Evolutionary conservation across 2,329 filamentous ascomycete genomes (phyloP).

Genomic region (Ramularia endophylla): DNA sequence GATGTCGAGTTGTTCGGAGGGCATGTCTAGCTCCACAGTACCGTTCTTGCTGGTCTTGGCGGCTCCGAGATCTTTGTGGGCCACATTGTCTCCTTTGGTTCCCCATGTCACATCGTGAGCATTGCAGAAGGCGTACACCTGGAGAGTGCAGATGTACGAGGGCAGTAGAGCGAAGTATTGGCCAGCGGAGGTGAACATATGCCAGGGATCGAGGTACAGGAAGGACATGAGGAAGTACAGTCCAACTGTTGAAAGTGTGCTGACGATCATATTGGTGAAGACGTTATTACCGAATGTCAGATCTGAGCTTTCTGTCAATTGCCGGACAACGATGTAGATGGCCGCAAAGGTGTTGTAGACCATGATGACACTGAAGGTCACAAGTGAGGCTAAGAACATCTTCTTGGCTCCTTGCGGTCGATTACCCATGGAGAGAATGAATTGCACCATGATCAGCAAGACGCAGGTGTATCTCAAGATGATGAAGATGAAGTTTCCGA

Average conservation of each 20-base stretch:
- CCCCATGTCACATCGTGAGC: slow-evolving; percentile 99
- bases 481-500: slow-evolving; percentile 79
- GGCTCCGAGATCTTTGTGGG: slow-evolving; percentile 84
- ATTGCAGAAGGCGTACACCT: slow-evolving; percentile 99
- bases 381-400: slow-evolving; percentile 81
- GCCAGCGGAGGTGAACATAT: slow-evolving; percentile 87
- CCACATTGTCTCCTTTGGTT: slow-evolving; percentile 95
- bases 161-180: slow-evolving; percentile 94
- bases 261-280: slow-evolving; percentile 92
- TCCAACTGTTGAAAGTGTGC: slow-evolving; percentile 79
- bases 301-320: slow-evolving; percentile 49
- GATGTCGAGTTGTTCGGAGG: slow-evolving; percentile 94
- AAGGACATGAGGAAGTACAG: slow-evolving; percentile 96
- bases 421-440: slow-evolving; percentile 94
- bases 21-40: slow-evolving; percentile 95
- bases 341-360: slow-evolving; percentile 85
- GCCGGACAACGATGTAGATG: slow-evolving; percentile 81
- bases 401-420: slow-evolving; percentile 90
- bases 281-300: slow-evolving; percentile 73
- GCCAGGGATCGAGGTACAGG: slow-evolving; percentile 96
- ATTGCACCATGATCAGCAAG: slow-evolving; percentile 86
- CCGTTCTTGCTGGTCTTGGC: slow-evolving; percentile 62
- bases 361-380: slow-evolving; percentile 94
- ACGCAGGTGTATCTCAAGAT: slow-evolving; percentile 80
- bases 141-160: slow-evolving; percentile 90